Base-by-base conservation (phyloP, 225 moss, liverwort and hornwort species). In the Sphagnum contortum region DNA sequence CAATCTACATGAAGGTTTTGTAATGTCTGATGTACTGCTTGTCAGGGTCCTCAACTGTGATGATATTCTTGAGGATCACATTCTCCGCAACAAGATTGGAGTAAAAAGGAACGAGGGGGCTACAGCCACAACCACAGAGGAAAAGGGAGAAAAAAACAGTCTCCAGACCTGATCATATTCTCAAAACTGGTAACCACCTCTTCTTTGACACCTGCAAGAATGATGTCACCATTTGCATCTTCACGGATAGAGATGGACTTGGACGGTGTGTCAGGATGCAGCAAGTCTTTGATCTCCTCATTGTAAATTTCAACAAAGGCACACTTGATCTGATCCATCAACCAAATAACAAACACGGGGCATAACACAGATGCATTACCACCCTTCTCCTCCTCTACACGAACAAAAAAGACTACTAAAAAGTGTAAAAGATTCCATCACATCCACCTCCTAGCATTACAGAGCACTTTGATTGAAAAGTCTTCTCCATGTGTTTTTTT, bases 111-210 rank as follows among this genome's bases (percentile, higher is more conserved):
- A 29, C 29, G 29, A 29, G 29, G 29, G 29, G 29, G 29, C 29
- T 29, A 29, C 29, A 29, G 29, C 29, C 29, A 29, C 29, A 29
- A 29, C 29, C 29, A 29, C 29, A 29, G 29, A 29, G 29, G 29
- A 29, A 29, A 29, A 64, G 45, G 3, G 10, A 14, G 57, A 52
- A 1, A 9, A 6, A 52, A 9, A 9, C 13, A 50, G 44, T 7
- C 45, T 61, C 50, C 48, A 58, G 49, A 94, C 94, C 83, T 80
- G 75, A 87, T 89, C 94, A 94, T 94, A 71, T 80, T 85, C 64
- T 91, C 91, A 76, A 91, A 94, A 78, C 83, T 84, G 68, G 94
- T 91, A 70, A 94, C 94, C 53, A 94, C 81, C 79, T 94, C 94
- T 77, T 94, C 91, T 75, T 87, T 94, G 48, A 94, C 91, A 65